A percentile compares a stretch with the other conserved stretches of the same genome.
Evolutionary conservation across 371 early-diverging fungal genomes (phyloP).

Genomic region (Dichotomocladium elegans): DNA sequence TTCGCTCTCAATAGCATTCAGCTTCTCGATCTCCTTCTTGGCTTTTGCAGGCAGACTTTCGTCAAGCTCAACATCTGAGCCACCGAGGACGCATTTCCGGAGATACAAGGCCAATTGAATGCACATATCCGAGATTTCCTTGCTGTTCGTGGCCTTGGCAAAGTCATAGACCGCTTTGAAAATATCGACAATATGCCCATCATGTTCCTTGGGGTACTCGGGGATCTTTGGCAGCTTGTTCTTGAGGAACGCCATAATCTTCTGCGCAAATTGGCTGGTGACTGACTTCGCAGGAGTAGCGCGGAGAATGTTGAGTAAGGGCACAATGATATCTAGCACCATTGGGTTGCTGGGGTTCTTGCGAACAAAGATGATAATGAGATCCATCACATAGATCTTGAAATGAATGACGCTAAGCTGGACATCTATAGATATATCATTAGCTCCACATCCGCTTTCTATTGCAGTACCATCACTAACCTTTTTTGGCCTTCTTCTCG

Average conservation of each 20-base stretch:
- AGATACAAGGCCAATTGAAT: slow-evolving; percentile 46
- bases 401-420: slow-evolving; percentile 80
- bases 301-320: slow-evolving; percentile 60
- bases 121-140: slow-evolving; percentile 44
- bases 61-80: slow-evolving; percentile 37
- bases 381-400: slow-evolving; percentile 83
- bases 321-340: slow-evolving; percentile 64
- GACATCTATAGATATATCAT: slow-evolving; percentile 35
- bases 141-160: slow-evolving; percentile 49
- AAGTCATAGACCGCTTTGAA: slow-evolving; percentile 69
- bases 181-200: slow-evolving; percentile 54
- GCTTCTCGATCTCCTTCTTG: slow-evolving; percentile 24
- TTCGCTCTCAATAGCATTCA: slow-evolving; percentile 40
- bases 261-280: slow-evolving; percentile 66
- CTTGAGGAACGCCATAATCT: slow-evolving; percentile 59
- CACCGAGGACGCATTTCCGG: slow-evolving; percentile 54
- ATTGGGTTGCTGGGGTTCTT: slow-evolving; percentile 70
- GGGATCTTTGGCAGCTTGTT: slow-evolving; percentile 59
- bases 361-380: slow-evolving; percentile 73
- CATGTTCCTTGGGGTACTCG: slow-evolving; percentile 55
- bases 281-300: slow-evolving; percentile 51
- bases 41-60: slow-evolving; percentile 29
- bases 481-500: slow-evolving; percentile 57
- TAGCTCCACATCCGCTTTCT: too few species aligned
- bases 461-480: too few species aligned